Evolutionary conservation across 352 stramenopile species (phyloP).

Genomic region (Globisporangium barbulae): DNA sequence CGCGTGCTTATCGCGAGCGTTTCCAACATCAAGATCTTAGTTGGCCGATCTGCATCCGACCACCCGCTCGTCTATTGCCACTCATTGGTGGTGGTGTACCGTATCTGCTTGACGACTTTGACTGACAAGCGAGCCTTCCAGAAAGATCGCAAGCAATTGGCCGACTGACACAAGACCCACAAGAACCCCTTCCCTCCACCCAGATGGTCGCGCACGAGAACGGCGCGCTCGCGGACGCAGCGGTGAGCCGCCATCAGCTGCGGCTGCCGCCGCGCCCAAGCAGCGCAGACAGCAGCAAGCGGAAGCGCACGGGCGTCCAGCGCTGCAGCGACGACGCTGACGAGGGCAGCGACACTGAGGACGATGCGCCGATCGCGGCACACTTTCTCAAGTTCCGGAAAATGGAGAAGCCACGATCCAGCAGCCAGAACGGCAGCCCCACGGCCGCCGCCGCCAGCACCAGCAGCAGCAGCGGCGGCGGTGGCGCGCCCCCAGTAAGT

Average conservation of each 20-base stretch:
- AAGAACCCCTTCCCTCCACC: not conserved
- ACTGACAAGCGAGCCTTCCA: not conserved
- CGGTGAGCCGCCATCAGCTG: conserved; percentile 3
- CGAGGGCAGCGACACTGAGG: conserved; percentile 13
- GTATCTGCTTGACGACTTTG: not conserved
- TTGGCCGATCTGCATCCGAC: not conserved
- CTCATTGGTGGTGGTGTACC: not conserved
- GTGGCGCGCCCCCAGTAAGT: not conserved
- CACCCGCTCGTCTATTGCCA: not conserved
- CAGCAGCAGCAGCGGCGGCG: too few relatives aligned
- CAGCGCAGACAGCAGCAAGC: conserved; percentile 2
- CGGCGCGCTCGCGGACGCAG: not conserved
- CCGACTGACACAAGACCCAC: not conserved
- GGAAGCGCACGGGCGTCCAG: not conserved
- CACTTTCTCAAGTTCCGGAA: conserved; percentile 16
- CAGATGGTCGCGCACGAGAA: conserved; percentile 15
- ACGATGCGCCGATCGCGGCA: conserved; percentile 13
- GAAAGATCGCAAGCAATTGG: conserved; percentile 4
- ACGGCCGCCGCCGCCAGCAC: not conserved
- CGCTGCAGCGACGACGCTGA: conserved; percentile 11
- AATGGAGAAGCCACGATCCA: conserved; percentile 6
- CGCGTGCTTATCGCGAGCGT: not conserved
- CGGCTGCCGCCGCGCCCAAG: not conserved
- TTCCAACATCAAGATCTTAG: not conserved
- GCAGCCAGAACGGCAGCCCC: not conserved